phyloP scores from a whole-genome alignment of 257 asterid genomes.

The Solanum pimpinellifolium region DNA sequence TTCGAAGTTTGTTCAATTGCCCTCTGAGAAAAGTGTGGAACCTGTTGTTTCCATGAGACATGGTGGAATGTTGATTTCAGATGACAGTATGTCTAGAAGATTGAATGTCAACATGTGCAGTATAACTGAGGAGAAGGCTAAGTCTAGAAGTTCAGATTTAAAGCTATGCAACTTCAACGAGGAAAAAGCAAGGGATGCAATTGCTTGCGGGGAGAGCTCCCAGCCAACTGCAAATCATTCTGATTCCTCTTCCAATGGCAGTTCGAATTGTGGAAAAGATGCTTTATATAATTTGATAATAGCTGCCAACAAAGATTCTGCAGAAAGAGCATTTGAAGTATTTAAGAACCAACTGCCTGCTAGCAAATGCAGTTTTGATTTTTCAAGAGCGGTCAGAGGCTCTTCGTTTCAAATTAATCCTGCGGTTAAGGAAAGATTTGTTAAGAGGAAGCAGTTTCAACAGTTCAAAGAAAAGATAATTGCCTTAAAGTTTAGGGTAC shows the following conservation, averaged over 20 bases:
- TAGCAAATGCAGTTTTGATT: constrained; percentile 21
- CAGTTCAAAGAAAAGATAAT: constrained; percentile 60
- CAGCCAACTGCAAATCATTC: constrained; percentile 9
- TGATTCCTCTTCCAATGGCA: constrained; percentile 7
- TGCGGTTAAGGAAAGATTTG: constrained; percentile 33
- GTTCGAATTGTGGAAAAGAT: constrained; percentile 15
- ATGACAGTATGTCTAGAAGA: constrained; percentile 11
- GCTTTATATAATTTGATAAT: constrained; percentile 26
- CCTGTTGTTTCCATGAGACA: constrained; percentile 12
- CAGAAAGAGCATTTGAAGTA: constrained; percentile 36
- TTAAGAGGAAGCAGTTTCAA: constrained; percentile 29
- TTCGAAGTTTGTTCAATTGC: constrained; percentile 47
- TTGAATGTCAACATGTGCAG: constrained; percentile 13
- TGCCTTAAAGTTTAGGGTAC: constrained; percentile 54
- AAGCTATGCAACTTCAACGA: constrained; percentile 1
- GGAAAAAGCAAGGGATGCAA: constrained; percentile 1
- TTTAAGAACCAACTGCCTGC: constrained; percentile 49
- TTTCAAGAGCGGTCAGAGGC: constrained; percentile 14
- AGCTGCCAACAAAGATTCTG: constrained; percentile 49
- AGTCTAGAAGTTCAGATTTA: constrained; percentile 12
- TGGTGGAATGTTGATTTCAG: constrained; percentile 12
- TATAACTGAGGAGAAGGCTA: constrained; percentile 6
- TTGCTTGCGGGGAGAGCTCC: constrained; percentile 9
- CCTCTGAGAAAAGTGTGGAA: constrained; percentile 17
- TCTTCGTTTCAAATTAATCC: constrained; percentile 20